Base-by-base conservation (phyloP, 768 basidiomycete genomes). In the Trametopsis cervina region DNA sequence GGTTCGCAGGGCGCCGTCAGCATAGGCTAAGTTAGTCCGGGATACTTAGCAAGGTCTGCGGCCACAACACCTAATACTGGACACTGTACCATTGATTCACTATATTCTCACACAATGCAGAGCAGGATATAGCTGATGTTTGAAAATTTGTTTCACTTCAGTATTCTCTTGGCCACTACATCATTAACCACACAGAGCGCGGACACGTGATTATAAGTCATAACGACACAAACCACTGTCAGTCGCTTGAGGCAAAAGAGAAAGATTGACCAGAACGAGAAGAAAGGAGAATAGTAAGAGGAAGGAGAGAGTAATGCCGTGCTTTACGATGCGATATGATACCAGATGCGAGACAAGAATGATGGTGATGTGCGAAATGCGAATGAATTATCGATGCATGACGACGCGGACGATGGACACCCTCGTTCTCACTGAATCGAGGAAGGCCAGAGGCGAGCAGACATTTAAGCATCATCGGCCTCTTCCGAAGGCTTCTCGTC, bases 401-500 rank as follows among this genome's bases (percentile, higher is more conserved):
- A 54, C 44, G 48, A 56, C 47, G 46, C 54, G 44, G 46, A 42
- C 44, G 50, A 56, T 29, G 40, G 49, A 50, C 36, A 22, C 24
- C 37, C 29, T 39, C 35, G 29, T 22, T 36, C 47, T 17, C 25
- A 5, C n/a, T 10, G 47, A 42, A 44, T 37, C 41, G 35, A 42
- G 11, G 3, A 29, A 20, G 37, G 42, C 35, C 40, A n/a, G 46
- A 47, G 39, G 27, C 26, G 25, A 44, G 23, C 22, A 52, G 15
- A 39, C 46, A 24, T 40, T 48, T 52, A 52, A 41, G 46, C 38
- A 65, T 89, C 85, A 51, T 88, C 85, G 42, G 80, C 75, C 35
- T 83, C 85, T 49, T 66, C 69, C 36, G 58, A 70, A 47, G 86
- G 87, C 13, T 89, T 83, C 68, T 88, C 87, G 39, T 88, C 85